Evolutionary conservation across 202 grass and related monocot species (phyloP), one percentile per base, ranked within the genome.

Genomic region (Eragrostis tef): DNA sequence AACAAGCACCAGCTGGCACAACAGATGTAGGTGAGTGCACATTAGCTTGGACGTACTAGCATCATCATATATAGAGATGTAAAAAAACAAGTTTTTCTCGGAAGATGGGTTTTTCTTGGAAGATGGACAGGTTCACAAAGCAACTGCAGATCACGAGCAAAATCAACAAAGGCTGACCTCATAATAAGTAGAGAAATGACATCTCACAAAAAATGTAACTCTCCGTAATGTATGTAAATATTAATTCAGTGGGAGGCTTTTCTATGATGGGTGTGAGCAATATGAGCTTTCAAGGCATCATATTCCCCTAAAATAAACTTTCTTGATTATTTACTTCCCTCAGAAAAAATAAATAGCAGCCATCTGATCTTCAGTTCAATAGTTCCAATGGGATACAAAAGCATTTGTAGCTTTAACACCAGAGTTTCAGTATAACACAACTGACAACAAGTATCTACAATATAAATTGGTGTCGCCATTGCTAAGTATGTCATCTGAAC

Each of bases 1-100:
- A 80, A 94, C 71, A 47, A 94, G 92, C 64, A 94, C 90, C 71
- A 98, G 84, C 94, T 94, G 86, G 67, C 50, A 90, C 47, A 77
- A 62, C 27, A 81, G 10, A 82, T 70, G 57, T 49, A 87, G 8
- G 74, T 88, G 39, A 79, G 65, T 69, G 39, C 74, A 75, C 59
- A 81, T 52, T 70, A 42, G 27, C 75, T 78, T 68, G 17, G 51
- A 70, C 43, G 79, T n/a, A 88, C 71, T 86, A 57, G 13, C 25
- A 77, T 27, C 25, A 77, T 27, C 12, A 34, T 74, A 51, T 70
- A 34, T 57, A 63, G 8, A 24, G 14, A 79, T 26, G 59, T 67
- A 11, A 20, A n/a, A 45, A 79, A 16, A 44, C 41, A 72, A 64
- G 4, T 44, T 13, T 42, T 70, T 58, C 31, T 71, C 64, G 49